phyloP scores from a whole-genome alignment of 2,329 filamentous ascomycete genomes.

The Nemania diffusa region DNA sequence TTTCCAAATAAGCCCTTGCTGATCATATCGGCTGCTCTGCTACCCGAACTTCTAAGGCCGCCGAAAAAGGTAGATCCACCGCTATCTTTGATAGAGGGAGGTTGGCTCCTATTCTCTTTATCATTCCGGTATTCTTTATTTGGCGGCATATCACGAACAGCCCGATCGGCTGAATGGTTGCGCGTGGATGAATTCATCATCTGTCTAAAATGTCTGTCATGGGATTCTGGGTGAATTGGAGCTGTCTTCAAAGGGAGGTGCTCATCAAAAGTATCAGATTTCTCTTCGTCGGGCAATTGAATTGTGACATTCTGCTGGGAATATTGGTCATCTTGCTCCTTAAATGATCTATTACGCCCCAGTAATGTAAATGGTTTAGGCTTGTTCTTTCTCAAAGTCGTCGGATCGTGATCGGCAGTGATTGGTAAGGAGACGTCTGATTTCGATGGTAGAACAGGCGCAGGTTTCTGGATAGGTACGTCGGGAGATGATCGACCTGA shows the following conservation, averaged over 20 bases:
- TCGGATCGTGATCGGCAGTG: constrained; percentile 58
- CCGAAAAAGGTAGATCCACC: constrained; percentile 74
- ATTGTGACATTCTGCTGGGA: constrained; percentile 50
- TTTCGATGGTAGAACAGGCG: constrained; percentile 57
- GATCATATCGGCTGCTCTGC: constrained; percentile 81
- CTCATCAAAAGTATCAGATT: constrained; percentile 49
- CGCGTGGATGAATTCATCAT: constrained; percentile 73
- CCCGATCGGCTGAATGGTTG: constrained; percentile 79
- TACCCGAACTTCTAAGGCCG: constrained; percentile 77
- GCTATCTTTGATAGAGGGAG: constrained; percentile 68
- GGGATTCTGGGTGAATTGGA: constrained; percentile 62
- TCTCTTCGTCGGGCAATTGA: constrained; percentile 53
- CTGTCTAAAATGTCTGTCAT: constrained; percentile 74
- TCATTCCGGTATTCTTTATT: constrained; percentile 59
- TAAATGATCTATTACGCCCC: constrained; percentile 63
- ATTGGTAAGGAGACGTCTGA: constrained; percentile 65
- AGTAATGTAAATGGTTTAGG: constrained; percentile 66
- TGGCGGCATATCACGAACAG: constrained; percentile 56
- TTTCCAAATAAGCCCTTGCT: constrained; percentile 87
- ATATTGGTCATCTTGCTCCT: constrained; percentile 54
- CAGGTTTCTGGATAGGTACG: constrained; percentile 53
- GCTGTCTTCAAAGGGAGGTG: constrained; percentile 67
- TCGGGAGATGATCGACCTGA: constrained; percentile 49
- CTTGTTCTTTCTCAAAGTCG: constrained; percentile 59
- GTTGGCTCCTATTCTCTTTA: constrained; percentile 60